Evolutionary conservation across 2,329 filamentous ascomycete genomes (phyloP).

Genomic region (Alternaria ventricosa): DNA sequence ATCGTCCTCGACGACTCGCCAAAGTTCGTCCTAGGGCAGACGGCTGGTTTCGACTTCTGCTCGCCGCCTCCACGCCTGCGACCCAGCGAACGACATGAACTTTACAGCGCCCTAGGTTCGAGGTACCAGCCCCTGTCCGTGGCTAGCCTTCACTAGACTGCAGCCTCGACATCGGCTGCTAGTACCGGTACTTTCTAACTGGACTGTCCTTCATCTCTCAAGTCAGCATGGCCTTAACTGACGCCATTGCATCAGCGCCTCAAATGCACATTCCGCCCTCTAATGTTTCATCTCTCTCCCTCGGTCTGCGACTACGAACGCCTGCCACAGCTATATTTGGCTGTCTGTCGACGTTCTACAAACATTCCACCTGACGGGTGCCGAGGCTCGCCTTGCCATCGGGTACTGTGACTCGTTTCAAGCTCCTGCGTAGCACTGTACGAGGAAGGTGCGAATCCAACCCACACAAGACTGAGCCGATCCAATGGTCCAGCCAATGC

Average conservation of each 20-base stretch:
- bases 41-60: constrained; percentile 19
- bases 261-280: neutral
- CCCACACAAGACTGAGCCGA: neutral
- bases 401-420: neutral
- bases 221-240: neutral
- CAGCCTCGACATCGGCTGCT: neutral
- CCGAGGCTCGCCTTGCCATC: neutral
- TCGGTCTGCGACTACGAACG: neutral
- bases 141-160: constrained; percentile 3
- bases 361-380: neutral
- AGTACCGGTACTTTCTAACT: neutral
- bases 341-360: neutral
- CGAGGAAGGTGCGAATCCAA: constrained; percentile 1
- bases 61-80: constrained; percentile 18
- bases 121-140: constrained; percentile 18
- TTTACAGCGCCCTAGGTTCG: constrained; percentile 4
- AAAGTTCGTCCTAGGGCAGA: constrained; percentile 14
- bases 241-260: constrained; percentile 6
- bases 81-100: constrained; percentile 14
- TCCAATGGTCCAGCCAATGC: constrained; percentile 12
- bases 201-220: neutral
- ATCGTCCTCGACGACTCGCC: neutral
- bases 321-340: constrained; percentile 9
- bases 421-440: neutral
- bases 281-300: constrained; percentile 10